Evolutionary conservation across 208 protist genomes (phyloP).

Genomic region (Naegleria fowleri): DNA sequence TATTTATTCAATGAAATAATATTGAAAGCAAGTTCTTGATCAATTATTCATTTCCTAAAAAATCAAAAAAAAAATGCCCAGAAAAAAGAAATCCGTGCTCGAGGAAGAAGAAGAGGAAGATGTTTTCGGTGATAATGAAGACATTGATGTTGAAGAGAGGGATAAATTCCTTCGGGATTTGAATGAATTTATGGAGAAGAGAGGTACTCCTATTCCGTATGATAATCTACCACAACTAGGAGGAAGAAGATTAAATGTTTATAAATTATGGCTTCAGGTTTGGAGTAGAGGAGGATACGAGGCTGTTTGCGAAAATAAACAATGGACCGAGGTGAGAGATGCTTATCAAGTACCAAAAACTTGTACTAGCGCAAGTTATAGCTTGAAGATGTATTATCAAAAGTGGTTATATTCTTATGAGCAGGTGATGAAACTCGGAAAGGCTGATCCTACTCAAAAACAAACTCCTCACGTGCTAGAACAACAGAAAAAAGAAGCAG

Average conservation of each 20-base stretch:
- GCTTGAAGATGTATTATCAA: background rate
- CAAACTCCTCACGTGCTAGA: background rate
- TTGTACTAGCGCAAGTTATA: conserved; percentile 18
- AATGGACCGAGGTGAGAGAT: conserved; percentile 7
- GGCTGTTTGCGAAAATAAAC: conserved; percentile 8
- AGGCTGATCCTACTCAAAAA: background rate
- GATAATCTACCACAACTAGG: conserved; percentile 13
- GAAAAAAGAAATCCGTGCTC: background rate
- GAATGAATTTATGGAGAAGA: conserved; percentile 23
- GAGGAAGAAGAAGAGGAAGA: conserved; percentile 15
- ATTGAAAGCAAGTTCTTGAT: too few species aligned
- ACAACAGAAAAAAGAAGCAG: conserved; percentile 9
- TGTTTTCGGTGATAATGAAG: background rate
- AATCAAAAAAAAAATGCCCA: conserved; percentile 11
- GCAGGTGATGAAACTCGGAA: background rate
- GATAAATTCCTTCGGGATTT: background rate
- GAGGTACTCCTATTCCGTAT: conserved; percentile 7
- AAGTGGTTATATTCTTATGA: conserved; percentile 16
- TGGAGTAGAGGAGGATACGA: background rate
- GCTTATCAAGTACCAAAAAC: conserved; percentile 21
- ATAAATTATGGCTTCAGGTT: background rate
- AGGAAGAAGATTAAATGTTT: background rate
- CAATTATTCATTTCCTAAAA: too few species aligned
- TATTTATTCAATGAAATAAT: too few species aligned
- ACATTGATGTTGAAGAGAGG: background rate